Evolutionary conservation across 2,329 filamentous ascomycete genomes (phyloP), one percentile per base, ranked within the genome.

Genomic region (Alternaria rosae): DNA sequence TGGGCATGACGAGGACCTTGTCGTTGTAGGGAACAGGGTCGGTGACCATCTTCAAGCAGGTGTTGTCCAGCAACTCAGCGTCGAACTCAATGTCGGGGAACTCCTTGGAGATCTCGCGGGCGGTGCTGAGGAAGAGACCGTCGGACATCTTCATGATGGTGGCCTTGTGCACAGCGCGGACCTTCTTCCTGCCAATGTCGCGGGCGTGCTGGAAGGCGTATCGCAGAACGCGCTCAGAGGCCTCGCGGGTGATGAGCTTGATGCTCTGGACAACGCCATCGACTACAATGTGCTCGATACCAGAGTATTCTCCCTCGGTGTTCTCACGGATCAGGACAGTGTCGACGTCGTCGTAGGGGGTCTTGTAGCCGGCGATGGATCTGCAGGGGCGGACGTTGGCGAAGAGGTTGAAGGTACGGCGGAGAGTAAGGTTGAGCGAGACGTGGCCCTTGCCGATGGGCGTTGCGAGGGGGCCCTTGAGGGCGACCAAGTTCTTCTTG

Each of bases 101-200:
- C 80, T 98, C 94, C 89, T 97, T 97, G 82, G 93, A 87, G 71
- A 99, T 89, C 65, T 95, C 88, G 72, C 89, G 86, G 73, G 91
- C 95, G 66, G 91, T 93, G 82, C 88, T 92, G 73, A 99, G 88
- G 90, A 99, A 99, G 66, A 99, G 92, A 85, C 95, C 95, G 82
- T 99, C 95, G 80, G 91, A 94, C 92, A 97, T 97, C 90, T 99
- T 99, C 95, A 99, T 99, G 86, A 99, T 99, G 79, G 95, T 98
- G 81, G 95, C 95, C 89, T 99, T 99, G 91, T 99, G 95, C 68
- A 98, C 94, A 63, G 93, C 94, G 78, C 94, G 93, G 77, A 98
- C 94, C 91, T 97, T 97, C 81, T 89, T 94, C 86, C 92, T 92
- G 84, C 94, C 93, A 78, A 97, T 91, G 74, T 92, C 89, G 82